Percentiles rank a stretch among this genome's conserved stretches.
phyloP scores from a whole-genome alignment of 129 eudicot genomes.

The Dittrichia graveolens region DNA sequence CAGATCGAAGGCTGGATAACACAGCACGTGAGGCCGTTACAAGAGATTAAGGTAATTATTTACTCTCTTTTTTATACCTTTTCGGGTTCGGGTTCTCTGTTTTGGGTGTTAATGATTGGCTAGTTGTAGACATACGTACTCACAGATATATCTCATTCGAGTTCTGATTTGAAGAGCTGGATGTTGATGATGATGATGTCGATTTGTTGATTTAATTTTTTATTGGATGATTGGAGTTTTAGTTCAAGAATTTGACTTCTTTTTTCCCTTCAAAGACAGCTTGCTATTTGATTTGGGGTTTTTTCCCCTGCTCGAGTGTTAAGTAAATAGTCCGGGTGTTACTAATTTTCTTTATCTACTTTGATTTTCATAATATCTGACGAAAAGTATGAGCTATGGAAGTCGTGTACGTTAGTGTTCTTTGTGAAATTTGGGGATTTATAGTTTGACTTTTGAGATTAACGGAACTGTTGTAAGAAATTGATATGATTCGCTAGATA shows the following conservation, averaged over 20 bases:
- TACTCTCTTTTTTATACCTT: neutral
- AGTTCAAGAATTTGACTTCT: neutral
- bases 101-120: neutral
- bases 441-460: slow-evolving; percentile 18
- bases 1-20: slow-evolving; percentile 15
- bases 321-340: neutral
- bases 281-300: too few species aligned
- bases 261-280: neutral
- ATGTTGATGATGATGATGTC: neutral
- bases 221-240: neutral
- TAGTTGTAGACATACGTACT: neutral
- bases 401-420: neutral
- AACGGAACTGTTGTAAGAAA: neutral
- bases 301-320: neutral
- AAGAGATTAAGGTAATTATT: slow-evolving; percentile 16
- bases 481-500: neutral
- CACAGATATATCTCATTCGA: slow-evolving; percentile 3
- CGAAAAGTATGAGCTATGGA: neutral
- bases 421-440: neutral
- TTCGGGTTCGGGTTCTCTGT: neutral
- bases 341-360: neutral
- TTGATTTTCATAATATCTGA: too few species aligned
- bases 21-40: neutral
- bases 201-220: neutral
- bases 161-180: slow-evolving; percentile 5